These are phyloP conservation scores for Phytopythium chamaehyphon DNA, from an alignment of 352 stramenopile species.

Conservation along the genomic window DNA sequence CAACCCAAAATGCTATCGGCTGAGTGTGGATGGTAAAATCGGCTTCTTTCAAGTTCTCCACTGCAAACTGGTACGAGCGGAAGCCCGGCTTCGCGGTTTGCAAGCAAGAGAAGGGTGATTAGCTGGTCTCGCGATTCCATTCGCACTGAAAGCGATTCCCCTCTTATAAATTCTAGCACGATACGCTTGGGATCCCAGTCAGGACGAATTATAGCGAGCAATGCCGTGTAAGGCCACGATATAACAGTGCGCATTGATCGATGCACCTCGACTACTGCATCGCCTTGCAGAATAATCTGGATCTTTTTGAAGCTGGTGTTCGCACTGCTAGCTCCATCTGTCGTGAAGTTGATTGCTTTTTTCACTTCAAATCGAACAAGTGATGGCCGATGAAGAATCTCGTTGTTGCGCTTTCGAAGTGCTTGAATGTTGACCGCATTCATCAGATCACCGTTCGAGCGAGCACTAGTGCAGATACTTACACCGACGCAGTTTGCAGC, in stretches of 20 bases:
- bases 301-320: slow-evolving; percentile 42
- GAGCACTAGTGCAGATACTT: slow-evolving; percentile 12
- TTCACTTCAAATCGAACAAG: slow-evolving; percentile 67
- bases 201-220: slow-evolving; percentile 46
- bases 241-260: slow-evolving; percentile 54
- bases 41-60: slow-evolving; percentile 40
- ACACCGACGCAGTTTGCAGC: slow-evolving; percentile 44
- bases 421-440: slow-evolving; percentile 21
- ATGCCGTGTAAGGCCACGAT: slow-evolving; percentile 43
- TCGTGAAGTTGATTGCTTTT: slow-evolving; percentile 20
- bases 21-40: slow-evolving; percentile 55
- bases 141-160: slow-evolving; percentile 48
- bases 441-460: slow-evolving; percentile 35
- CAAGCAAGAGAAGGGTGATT: slow-evolving; percentile 56
- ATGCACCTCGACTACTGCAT: slow-evolving; percentile 58
- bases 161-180: slow-evolving; percentile 60
- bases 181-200: slow-evolving; percentile 55
- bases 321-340: slow-evolving; percentile 13
- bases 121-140: slow-evolving; percentile 59
- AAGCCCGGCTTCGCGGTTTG: slow-evolving; percentile 53
- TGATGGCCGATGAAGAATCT: slow-evolving; percentile 49
- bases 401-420: slow-evolving; percentile 51
- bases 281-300: slow-evolving; percentile 63
- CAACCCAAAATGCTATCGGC: slow-evolving; percentile 18
- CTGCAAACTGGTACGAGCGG: slow-evolving; percentile 42